These are phyloP conservation scores for Rubroshorea leprosula DNA, from an alignment of 345 rosid species.

Conservation along the genomic window DNA sequence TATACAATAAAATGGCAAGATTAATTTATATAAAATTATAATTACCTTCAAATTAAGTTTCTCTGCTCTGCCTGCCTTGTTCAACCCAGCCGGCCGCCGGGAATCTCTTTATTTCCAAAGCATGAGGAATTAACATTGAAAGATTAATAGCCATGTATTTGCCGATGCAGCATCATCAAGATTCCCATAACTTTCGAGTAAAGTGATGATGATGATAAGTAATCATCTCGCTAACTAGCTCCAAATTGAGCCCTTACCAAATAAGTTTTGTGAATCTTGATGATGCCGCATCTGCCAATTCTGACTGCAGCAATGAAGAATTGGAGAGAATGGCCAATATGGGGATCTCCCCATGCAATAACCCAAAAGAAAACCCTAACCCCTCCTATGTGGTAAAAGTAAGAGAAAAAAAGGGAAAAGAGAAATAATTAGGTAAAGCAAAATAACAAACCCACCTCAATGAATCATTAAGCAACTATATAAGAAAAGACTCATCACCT, in stretches of 20 bases:
- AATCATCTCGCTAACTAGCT: not conserved
- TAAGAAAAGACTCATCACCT: conserved; percentile 15
- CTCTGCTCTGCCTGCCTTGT: no score
- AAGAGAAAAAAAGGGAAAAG: not conserved
- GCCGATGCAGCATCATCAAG: conserved; percentile 70
- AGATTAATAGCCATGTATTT: conserved; percentile 27
- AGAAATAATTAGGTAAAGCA: conserved; percentile 3
- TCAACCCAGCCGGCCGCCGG: no score
- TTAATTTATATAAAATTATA: no score
- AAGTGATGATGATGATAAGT: conserved; percentile 1
- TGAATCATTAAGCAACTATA: conserved; percentile 13
- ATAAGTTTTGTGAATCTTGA: conserved; percentile 41
- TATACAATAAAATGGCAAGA: no score
- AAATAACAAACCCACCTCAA: conserved; percentile 15
- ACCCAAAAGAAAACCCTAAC: conserved; percentile 10
- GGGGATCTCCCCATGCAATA: conserved; percentile 17
- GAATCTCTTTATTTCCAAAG: not conserved
- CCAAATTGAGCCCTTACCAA: conserved; percentile 4
- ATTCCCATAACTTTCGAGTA: conserved; percentile 32
- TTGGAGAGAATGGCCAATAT: no score
- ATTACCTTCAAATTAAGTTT: no score
- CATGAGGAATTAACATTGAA: no score
- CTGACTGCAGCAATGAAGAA: conserved; percentile 26
- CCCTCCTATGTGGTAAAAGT: conserved; percentile 10
- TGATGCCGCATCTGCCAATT: conserved; percentile 38